A percentile compares a stretch with the other conserved stretches of the same genome.
These are phyloP conservation scores for Naganishia vaughanmartiniae DNA, from an alignment of 768 basidiomycete genomes.

Conservation along the genomic window DNA sequence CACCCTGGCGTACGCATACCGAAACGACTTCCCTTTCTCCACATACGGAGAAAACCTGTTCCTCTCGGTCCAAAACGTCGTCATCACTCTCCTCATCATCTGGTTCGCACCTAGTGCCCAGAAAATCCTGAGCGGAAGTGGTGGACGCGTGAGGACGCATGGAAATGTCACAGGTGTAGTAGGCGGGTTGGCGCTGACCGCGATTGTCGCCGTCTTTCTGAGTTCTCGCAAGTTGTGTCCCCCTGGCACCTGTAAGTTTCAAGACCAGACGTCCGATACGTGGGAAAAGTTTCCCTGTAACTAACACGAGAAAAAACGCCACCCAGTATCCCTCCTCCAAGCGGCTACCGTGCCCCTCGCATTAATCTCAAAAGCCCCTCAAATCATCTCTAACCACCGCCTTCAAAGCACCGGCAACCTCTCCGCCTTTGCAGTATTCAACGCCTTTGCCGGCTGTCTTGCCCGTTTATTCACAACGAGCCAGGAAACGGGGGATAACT, in stretches of 20 bases:
- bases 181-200: slow-evolving; percentile 36
- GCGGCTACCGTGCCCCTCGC: slow-evolving; percentile 84
- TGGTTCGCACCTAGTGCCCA: slow-evolving; percentile 54
- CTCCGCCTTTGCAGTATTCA: slow-evolving; percentile 83
- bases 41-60: slow-evolving; percentile 98
- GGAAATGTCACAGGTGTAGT: slow-evolving; percentile 39
- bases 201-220: slow-evolving; percentile 36
- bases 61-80: slow-evolving; percentile 79
- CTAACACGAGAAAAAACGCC: background rate
- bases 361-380: slow-evolving; percentile 88
- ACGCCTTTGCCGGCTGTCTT: slow-evolving; percentile 82
- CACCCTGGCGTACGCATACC: slow-evolving; percentile 77
- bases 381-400: slow-evolving; percentile 77
- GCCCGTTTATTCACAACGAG: slow-evolving; percentile 91
- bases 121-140: slow-evolving; percentile 20
- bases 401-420: slow-evolving; percentile 84
- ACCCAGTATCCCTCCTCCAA: slow-evolving; percentile 67
- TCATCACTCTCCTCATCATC: slow-evolving; percentile 85
- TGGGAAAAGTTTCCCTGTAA: slow-evolving; percentile 36
- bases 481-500: slow-evolving; percentile 76
- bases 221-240: slow-evolving; percentile 43
- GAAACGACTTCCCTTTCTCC: slow-evolving; percentile 86
- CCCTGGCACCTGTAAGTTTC: slow-evolving; percentile 42
- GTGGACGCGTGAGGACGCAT: slow-evolving; percentile 23
- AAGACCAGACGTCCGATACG: slow-evolving; percentile 31